phyloP scores from a whole-genome alignment of 1,139 yeast species.

The Geotrichum carabidarum region DNA sequence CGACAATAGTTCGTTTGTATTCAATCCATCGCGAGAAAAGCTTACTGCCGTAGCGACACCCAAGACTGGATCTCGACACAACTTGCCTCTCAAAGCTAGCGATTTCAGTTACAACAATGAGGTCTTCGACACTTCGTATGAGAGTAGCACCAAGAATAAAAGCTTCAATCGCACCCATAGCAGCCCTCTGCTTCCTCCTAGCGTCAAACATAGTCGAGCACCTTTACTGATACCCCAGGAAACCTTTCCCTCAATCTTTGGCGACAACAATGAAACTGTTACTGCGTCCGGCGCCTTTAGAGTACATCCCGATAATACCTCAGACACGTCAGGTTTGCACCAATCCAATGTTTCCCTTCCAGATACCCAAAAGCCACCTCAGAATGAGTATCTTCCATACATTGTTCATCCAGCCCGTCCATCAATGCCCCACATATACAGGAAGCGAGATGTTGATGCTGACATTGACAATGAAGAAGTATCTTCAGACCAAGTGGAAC shows the following conservation, averaged over 20 bases:
- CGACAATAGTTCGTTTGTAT: neutral
- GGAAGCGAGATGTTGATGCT: slow-evolving; percentile 3
- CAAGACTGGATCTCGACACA: neutral
- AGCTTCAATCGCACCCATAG: neutral
- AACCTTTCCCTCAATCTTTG: slow-evolving; percentile 2
- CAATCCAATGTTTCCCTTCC: neutral
- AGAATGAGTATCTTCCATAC: neutral
- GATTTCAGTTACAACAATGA: slow-evolving; percentile 11
- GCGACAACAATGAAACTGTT: neutral
- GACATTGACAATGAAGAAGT: neutral
- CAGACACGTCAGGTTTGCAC: neutral
- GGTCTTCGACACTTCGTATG: slow-evolving; percentile 12
- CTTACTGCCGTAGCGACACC: neutral
- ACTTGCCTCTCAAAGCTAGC: neutral
- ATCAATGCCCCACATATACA: slow-evolving; percentile 8
- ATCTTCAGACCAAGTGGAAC: neutral
- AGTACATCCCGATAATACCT: neutral
- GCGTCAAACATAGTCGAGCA: neutral
- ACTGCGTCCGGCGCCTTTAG: slow-evolving; percentile 1
- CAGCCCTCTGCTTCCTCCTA: slow-evolving; percentile 15
- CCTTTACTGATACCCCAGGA: neutral
- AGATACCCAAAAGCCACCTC: neutral
- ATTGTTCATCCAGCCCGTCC: slow-evolving; percentile 8
- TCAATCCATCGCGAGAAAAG: neutral
- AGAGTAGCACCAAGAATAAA: neutral